A percentile compares a stretch with the other conserved stretches of the same genome.
phyloP scores from a whole-genome alignment of 2,329 filamentous ascomycete genomes.

The Scedosporium apiospermum region DNA sequence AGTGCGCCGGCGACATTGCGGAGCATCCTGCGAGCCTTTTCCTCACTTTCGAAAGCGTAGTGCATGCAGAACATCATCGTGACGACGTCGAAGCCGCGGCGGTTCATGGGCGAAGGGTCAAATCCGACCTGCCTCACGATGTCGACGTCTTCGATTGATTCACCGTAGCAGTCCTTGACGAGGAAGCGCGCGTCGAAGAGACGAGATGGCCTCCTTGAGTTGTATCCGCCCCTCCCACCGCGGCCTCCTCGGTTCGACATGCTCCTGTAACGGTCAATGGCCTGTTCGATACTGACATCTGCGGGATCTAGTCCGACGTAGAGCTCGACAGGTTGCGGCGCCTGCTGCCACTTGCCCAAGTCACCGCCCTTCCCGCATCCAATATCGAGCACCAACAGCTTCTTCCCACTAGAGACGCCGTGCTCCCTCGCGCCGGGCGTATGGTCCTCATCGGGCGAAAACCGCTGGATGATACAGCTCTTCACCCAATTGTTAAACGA shows the following conservation, averaged over 20 bases:
- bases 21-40: conserved; percentile 84
- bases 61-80: conserved; percentile 99
- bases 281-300: conserved; percentile 85
- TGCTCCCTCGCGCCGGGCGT: conserved; percentile 48
- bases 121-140: conserved; percentile 84
- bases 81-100: conserved; percentile 87
- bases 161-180: conserved; percentile 85
- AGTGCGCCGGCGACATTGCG: conserved; percentile 82
- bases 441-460: conserved; percentile 72
- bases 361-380: conserved; percentile 97
- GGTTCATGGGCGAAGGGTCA: conserved; percentile 61
- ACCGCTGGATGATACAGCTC: conserved; percentile 94
- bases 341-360: conserved; percentile 89
- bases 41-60: conserved; percentile 91
- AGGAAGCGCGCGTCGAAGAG: conserved; percentile 82
- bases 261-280: conserved; percentile 68
- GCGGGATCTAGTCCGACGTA: conserved; percentile 94
- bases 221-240: conserved; percentile 42
- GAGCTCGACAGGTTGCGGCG: conserved; percentile 80
- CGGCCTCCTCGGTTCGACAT: conserved; percentile 54
- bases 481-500: conserved; percentile 99
- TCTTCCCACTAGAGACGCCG: conserved; percentile 35
- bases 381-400: conserved; percentile 79
- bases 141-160: conserved; percentile 70
- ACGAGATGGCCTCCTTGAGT: conserved; percentile 38